These are phyloP conservation scores for Pseudogymnoascus destructans DNA, from an alignment of 2,329 filamentous ascomycete genomes.

Conservation along the genomic window DNA sequence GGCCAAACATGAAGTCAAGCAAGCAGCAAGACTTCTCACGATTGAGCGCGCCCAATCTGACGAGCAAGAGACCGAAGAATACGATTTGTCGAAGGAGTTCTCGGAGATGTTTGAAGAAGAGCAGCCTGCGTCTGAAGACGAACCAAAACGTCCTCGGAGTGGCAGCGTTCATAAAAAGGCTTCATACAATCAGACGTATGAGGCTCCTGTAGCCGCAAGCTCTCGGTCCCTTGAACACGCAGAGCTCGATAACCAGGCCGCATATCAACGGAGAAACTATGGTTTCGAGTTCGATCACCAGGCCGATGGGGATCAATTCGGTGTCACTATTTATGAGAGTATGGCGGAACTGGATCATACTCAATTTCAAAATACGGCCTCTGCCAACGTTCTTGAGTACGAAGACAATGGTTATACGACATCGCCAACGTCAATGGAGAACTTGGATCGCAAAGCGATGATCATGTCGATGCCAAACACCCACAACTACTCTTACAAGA, in stretches of 20 bases:
- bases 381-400: not conserved
- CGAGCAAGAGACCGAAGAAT: conserved; percentile 21
- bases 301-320: not conserved
- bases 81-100: conserved; percentile 13
- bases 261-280: not conserved
- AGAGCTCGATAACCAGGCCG: conserved; percentile 4
- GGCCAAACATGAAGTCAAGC: conserved; percentile 43
- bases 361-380: not conserved
- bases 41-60: conserved; percentile 28
- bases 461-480: not conserved
- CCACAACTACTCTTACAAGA: not conserved
- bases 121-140: not conserved
- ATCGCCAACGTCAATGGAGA: not conserved
- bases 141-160: not conserved
- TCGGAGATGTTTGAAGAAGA: conserved; percentile 11
- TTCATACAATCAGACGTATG: conserved; percentile 4
- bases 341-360: not conserved
- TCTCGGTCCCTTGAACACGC: not conserved
- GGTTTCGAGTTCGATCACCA: not conserved
- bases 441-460: not conserved
- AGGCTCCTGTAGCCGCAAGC: not conserved
- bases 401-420: not conserved
- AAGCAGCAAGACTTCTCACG: conserved; percentile 33
- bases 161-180: not conserved
- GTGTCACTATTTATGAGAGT: not conserved